These are phyloP conservation scores for Saccharomyces hybrid DNA, from an alignment of 1,139 yeast genomes.

Conservation along the genomic window DNA sequence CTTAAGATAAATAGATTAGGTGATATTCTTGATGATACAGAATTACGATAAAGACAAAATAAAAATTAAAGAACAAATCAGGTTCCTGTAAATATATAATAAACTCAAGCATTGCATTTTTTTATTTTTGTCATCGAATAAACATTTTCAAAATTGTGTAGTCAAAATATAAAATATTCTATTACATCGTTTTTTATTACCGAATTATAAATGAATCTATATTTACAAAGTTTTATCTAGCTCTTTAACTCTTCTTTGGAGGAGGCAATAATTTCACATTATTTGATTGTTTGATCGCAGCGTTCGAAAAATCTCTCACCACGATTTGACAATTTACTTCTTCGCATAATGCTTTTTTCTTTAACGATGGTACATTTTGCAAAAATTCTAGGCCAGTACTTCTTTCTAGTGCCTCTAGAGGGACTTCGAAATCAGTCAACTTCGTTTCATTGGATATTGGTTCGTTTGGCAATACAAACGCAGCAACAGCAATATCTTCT, in stretches of 20 bases:
- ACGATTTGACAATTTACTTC: constrained; percentile 74
- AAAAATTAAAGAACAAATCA: not conserved
- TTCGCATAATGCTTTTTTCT: constrained; percentile 63
- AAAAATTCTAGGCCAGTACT: constrained; percentile 79
- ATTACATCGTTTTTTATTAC: not conserved
- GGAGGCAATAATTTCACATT: constrained; percentile 31
- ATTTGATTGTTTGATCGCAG: constrained; percentile 32
- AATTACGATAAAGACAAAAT: not conserved
- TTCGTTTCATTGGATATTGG: constrained; percentile 63
- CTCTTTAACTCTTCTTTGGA: constrained; percentile 22
- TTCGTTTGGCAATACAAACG: constrained; percentile 88
- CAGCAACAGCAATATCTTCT: constrained; percentile 66
- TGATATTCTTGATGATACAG: no score
- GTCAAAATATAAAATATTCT: no score
- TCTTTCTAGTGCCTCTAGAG: constrained; percentile 81
- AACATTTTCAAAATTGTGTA: no score
- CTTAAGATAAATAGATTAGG: constrained; percentile 41
- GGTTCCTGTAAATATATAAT: not conserved
- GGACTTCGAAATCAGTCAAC: constrained; percentile 72
- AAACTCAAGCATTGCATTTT: not conserved
- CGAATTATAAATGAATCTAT: not conserved
- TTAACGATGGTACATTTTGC: constrained; percentile 53
- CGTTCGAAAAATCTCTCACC: constrained; percentile 71
- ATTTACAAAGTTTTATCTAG: constrained; percentile 22
- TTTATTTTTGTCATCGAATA: no score